phyloP scores from a whole-genome alignment of 352 stramenopile species.

The Globisporangium iwayamae region DNA sequence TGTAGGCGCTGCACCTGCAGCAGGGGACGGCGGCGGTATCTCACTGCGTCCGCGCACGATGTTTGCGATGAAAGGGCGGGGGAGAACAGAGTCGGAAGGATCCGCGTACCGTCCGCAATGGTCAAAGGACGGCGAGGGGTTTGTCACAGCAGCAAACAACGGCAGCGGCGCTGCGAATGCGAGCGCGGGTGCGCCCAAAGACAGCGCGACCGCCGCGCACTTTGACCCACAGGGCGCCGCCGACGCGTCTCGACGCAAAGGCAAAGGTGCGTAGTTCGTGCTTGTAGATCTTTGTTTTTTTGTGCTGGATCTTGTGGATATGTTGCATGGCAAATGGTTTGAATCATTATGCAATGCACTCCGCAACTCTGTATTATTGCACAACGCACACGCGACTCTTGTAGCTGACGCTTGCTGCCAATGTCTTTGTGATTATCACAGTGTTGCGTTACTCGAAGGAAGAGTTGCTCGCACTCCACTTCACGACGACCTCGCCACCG shows the following conservation, averaged over 20 bases:
- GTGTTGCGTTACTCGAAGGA: slow-evolving; percentile 81
- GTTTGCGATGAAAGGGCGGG: slow-evolving; percentile 85
- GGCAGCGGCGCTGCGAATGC: background rate
- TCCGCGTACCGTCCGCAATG: slow-evolving; percentile 78
- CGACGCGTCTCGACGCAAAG: slow-evolving; percentile 51
- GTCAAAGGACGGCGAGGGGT: slow-evolving; percentile 84
- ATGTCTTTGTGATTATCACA: slow-evolving; percentile 1
- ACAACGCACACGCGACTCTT: background rate
- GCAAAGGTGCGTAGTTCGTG: slow-evolving; percentile 43
- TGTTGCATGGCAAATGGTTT: slow-evolving; percentile 1
- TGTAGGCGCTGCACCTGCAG: slow-evolving; percentile 7
- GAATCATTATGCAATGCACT: background rate
- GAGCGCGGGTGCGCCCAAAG: slow-evolving; percentile 9
- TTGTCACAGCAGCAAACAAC: slow-evolving; percentile 46
- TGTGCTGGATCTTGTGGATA: background rate
- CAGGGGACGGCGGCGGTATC: slow-evolving; percentile 31
- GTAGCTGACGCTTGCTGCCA: background rate
- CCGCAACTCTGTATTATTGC: background rate
- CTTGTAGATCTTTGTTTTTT: slow-evolving; percentile 8
- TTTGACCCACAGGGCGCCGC: slow-evolving; percentile 19
- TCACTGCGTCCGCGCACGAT: slow-evolving; percentile 83
- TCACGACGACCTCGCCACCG: slow-evolving; percentile 43
- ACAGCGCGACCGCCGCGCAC: slow-evolving; percentile 22
- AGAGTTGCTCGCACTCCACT: slow-evolving; percentile 72
- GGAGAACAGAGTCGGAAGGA: slow-evolving; percentile 62